Evolutionary conservation across 2,329 filamentous ascomycete species (phyloP), one percentile per base, ranked within the genome.

Genomic region (Hansfordia pulvinata): DNA sequence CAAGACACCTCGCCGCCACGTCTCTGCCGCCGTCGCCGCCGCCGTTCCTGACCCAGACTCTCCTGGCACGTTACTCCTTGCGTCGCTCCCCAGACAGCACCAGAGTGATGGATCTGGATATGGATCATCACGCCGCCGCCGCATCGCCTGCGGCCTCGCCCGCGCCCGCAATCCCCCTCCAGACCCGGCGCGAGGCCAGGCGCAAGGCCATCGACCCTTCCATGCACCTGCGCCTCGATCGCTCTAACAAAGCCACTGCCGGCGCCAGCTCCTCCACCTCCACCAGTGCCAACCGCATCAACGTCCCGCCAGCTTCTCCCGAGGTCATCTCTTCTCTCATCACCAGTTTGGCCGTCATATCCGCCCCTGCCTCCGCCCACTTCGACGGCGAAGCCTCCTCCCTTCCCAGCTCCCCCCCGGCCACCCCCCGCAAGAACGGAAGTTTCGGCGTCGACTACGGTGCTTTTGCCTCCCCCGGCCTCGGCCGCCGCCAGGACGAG

Each of bases 391-490:
- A 62, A 19, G 50, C 40, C 33, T 42, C 56, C 26, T 56, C 56
- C 12, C 36, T 55, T 6, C 53, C 58, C 11, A 44, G 37, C 20
- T 52, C 52, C 6, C 54, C 58, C 6, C 46, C 46, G n/a, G 14
- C 8, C 11, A n/a, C n/a, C n/a, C 8, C 21, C 21, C 14, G 13
- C 21, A 23, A 16, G 17, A 41, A 50, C 13, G 65, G 64, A 22
- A 67, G 65, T 33, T 81, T 80, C 46, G 76, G 79, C 24, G 69
- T 82, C 52, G 79, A 82, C 45, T 83, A 83, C 62, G 71, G 76
- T 32, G 64, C 71, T 32, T 77, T 70, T 48, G 58, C 64, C 26
- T 56, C 64, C 24, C 56, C 64, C 4, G 54, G 59, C 11, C 53
- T 62, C 17, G 60, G 62, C 27, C 60, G 69, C 11, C 43, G 62